phyloP scores from a whole-genome alignment of 2,329 filamentous ascomycete species.

The Aspergillus puulaauensis region DNA sequence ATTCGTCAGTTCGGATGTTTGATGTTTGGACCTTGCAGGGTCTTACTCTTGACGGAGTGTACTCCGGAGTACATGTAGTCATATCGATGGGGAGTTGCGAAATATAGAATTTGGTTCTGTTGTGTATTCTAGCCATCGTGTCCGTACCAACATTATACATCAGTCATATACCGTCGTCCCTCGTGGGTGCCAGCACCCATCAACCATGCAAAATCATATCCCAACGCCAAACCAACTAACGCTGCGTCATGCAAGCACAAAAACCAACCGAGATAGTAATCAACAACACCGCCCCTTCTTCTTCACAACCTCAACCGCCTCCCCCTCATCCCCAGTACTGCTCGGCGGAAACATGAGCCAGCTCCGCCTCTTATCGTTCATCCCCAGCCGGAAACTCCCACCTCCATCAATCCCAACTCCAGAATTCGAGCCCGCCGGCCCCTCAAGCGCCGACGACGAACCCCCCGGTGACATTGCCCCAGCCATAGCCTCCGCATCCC shows the following conservation, averaged over 20 bases:
- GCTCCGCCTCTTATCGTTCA: constrained; percentile 63
- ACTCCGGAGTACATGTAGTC: no score
- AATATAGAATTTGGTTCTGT: neutral
- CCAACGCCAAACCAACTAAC: neutral
- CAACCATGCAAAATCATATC: neutral
- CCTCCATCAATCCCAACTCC: constrained; percentile 48
- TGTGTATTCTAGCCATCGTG: neutral
- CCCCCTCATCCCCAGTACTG: constrained; percentile 38
- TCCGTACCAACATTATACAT: neutral
- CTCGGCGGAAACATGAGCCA: constrained; percentile 63
- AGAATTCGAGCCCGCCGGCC: constrained; percentile 39
- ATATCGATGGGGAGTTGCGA: no score
- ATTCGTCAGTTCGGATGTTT: no score
- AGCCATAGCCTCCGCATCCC: constrained; percentile 48
- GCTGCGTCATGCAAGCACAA: neutral
- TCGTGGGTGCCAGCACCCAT: neutral
- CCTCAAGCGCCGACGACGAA: constrained; percentile 44
- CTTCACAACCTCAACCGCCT: constrained; percentile 31
- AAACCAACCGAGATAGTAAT: constrained; percentile 15
- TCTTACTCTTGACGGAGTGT: no score
- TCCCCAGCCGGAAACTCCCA: constrained; percentile 60
- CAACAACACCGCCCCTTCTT: constrained; percentile 44
- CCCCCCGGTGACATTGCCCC: constrained; percentile 37
- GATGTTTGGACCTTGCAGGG: no score
- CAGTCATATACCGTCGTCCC: neutral